Evolutionary conservation across 495 filamentous ascomycete species (phyloP).

Genomic region (Neurospora sp.): DNA sequence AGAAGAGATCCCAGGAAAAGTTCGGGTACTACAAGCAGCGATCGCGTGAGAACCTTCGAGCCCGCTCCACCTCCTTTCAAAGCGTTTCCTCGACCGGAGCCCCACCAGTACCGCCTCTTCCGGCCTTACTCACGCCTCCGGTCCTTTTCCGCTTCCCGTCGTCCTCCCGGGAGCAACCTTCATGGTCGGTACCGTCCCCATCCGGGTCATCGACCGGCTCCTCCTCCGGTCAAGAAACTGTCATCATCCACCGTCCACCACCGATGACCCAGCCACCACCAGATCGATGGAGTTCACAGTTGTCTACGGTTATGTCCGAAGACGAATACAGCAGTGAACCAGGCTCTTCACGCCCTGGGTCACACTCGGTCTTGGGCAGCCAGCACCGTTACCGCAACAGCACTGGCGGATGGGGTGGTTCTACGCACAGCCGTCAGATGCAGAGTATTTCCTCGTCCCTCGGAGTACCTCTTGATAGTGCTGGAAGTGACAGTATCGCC

Average conservation of each 20-base stretch:
- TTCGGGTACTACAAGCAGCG: slow-evolving; percentile 37
- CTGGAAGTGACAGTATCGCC: slow-evolving; percentile 30
- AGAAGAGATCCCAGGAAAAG: slow-evolving; percentile 35
- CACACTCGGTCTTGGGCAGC: slow-evolving; percentile 25
- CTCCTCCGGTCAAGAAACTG: slow-evolving; percentile 4
- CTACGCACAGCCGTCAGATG: slow-evolving; percentile 38
- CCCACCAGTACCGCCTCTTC: slow-evolving; percentile 26
- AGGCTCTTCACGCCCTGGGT: slow-evolving; percentile 31
- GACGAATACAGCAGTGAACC: slow-evolving; percentile 39
- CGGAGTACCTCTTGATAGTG: slow-evolving; percentile 25
- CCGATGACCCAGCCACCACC: slow-evolving; percentile 28
- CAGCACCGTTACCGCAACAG: slow-evolving; percentile 25
- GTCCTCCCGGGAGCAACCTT: slow-evolving; percentile 8
- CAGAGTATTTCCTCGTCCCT: slow-evolving; percentile 45
- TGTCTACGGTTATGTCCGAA: slow-evolving; percentile 64
- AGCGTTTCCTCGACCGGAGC: slow-evolving; percentile 29
- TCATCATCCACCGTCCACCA: slow-evolving; percentile 9
- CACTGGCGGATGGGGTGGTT: slow-evolving; percentile 24
- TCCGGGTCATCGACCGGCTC: slow-evolving; percentile 14
- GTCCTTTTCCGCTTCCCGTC: slow-evolving; percentile 15
- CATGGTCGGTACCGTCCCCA: slow-evolving; percentile 17
- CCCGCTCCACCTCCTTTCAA: slow-evolving; percentile 37
- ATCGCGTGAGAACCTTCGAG: slow-evolving; percentile 38
- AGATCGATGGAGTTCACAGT: slow-evolving; percentile 62
- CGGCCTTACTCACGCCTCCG: slow-evolving; percentile 22